Conservation (phyloP, 1,139 yeast species). For the Yamadazyma oceani region DNA sequence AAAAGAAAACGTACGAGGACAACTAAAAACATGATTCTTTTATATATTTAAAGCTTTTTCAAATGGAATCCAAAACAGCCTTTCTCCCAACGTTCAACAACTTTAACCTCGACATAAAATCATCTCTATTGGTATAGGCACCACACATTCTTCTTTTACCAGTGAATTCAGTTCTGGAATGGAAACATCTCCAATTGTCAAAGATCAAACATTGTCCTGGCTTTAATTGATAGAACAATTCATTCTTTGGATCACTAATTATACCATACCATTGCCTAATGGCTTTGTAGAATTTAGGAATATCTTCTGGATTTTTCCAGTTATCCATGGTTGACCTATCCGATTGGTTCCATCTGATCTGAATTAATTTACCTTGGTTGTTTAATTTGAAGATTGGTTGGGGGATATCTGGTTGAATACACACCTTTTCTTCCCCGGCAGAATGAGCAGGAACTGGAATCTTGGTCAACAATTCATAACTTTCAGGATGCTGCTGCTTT, state of each 20-base stretch:
- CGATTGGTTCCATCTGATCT: slow-evolving; percentile 75
- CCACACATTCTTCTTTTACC: slow-evolving; percentile 78
- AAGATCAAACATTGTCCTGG: slow-evolving; percentile 73
- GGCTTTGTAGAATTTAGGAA: slow-evolving; percentile 60
- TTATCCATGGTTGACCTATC: slow-evolving; percentile 68
- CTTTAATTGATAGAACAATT: slow-evolving; percentile 54
- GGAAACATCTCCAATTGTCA: slow-evolving; percentile 78
- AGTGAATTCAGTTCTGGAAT: slow-evolving; percentile 67
- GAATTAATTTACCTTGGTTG: slow-evolving; percentile 53
- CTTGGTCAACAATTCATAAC: slow-evolving; percentile 52
- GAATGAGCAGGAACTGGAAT: slow-evolving; percentile 71
- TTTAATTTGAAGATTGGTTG: slow-evolving; percentile 65
- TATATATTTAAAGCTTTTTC: too few relatives aligned
- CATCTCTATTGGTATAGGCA: slow-evolving; percentile 71
- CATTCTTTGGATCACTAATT: slow-evolving; percentile 52
- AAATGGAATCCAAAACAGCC: slow-evolving; percentile 40
- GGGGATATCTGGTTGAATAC: slow-evolving; percentile 62
- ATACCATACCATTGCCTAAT: slow-evolving; percentile 57
- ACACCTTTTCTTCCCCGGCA: slow-evolving; percentile 70
- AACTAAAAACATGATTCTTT: too few relatives aligned
- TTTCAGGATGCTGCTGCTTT: slow-evolving; percentile 50
- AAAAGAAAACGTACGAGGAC: too few relatives aligned
- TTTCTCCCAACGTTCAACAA: slow-evolving; percentile 54
- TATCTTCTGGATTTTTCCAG: slow-evolving; percentile 54
- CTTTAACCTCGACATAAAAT: slow-evolving; percentile 58